phyloP scores from a whole-genome alignment of 106 monocot species.

The Ottelia alismoides region DNA sequence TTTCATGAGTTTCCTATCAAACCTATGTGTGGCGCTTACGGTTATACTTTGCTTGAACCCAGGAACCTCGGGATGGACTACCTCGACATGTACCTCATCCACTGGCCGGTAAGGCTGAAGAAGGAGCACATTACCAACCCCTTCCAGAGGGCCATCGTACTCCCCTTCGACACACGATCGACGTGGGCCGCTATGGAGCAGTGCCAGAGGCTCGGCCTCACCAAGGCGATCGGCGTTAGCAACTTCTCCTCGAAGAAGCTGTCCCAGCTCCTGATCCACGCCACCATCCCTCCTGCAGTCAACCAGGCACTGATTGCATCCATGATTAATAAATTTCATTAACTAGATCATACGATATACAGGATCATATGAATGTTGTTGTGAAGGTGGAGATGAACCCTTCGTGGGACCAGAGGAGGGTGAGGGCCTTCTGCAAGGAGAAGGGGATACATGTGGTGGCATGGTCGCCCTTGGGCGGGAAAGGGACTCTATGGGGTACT shows the following conservation, averaged over 20 bases:
- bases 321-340: no score
- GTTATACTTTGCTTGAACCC: no score
- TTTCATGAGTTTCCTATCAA: no score
- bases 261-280: conserved; percentile 27
- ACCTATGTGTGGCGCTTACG: no score
- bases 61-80: background rate
- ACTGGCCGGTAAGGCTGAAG: conserved; percentile 27
- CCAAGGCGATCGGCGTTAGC: conserved; percentile 62
- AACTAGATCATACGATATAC: no score
- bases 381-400: conserved; percentile 19
- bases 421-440: conserved; percentile 8
- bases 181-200: conserved; percentile 81
- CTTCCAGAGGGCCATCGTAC: conserved; percentile 17
- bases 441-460: conserved; percentile 5
- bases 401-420: conserved; percentile 7
- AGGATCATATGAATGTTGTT: background rate
- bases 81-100: conserved; percentile 11
- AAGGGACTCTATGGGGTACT: background rate
- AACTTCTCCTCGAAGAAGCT: conserved; percentile 71
- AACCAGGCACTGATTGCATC: conserved; percentile 23
- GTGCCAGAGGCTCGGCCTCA: conserved; percentile 44
- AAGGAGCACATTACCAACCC: conserved; percentile 24
- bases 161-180: conserved; percentile 41
- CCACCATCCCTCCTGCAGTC: conserved; percentile 47
- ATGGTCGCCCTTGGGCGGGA: conserved; percentile 9